These are phyloP conservation scores for Colletotrichum theobromicola DNA, from an alignment of 2,329 filamentous ascomycete species.

Conservation along the genomic window DNA sequence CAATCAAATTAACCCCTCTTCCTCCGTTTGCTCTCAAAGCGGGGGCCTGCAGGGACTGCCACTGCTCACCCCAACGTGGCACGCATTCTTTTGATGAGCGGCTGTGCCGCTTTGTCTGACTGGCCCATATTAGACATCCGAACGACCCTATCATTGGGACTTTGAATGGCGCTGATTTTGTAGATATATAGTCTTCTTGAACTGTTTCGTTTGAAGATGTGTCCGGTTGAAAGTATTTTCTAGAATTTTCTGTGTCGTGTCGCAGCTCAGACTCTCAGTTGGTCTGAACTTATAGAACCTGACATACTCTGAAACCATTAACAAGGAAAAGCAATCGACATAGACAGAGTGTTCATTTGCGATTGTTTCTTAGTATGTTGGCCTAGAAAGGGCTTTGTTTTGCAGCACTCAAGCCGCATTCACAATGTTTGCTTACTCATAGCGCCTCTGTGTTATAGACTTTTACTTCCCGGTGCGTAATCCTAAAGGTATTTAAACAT, in stretches of 20 bases:
- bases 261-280: background rate
- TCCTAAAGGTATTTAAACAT: too few relatives aligned
- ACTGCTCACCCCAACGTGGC: background rate
- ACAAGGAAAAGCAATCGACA: fast-evolving
- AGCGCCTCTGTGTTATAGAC: too few relatives aligned
- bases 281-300: background rate
- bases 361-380: background rate
- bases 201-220: background rate
- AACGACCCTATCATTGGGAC: background rate
- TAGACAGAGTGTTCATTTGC: fast-evolving
- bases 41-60: background rate
- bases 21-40: background rate
- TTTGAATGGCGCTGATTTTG: background rate
- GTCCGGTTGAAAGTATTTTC: background rate
- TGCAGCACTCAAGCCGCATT: too few relatives aligned
- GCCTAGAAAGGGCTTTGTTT: background rate
- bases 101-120: background rate
- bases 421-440: too few relatives aligned
- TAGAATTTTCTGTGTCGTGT: background rate
- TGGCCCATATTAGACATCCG: background rate
- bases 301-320: background rate
- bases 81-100: background rate
- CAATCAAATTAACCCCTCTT: background rate
- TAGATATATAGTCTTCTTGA: background rate
- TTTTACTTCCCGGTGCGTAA: too few relatives aligned